Conservation (phyloP, 345 rosid species). For the Bretschneidera sinensis region DNA sequence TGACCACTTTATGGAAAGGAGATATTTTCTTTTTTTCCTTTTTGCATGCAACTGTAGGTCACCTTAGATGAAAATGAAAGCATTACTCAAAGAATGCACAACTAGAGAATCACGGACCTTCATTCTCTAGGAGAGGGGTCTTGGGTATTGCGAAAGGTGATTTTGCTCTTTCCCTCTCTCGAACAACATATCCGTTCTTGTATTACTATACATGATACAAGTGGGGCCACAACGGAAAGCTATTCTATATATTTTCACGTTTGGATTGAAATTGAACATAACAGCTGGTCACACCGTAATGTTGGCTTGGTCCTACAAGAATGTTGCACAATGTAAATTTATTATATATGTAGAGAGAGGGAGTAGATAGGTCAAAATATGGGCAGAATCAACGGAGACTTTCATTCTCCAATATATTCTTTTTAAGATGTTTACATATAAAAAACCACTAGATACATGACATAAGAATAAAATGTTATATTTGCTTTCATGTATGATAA, state of each 20-base stretch:
- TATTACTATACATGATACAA: not conserved
- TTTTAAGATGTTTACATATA: too few species aligned
- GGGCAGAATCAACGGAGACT: conserved; percentile 67
- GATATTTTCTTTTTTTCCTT: conserved; percentile 5
- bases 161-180: not conserved
- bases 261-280: not conserved
- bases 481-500: not conserved
- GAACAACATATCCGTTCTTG: conserved; percentile 5
- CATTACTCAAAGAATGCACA: not conserved
- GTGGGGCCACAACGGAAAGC: conserved; percentile 25
- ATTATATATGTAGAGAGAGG: conserved; percentile 1
- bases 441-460: too few species aligned
- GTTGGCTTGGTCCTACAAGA: conserved; percentile 17
- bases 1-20: conserved; percentile 9
- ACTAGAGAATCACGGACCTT: conserved; percentile 7
- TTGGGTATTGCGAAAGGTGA: conserved; percentile 24
- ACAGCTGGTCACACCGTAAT: conserved; percentile 11
- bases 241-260: not conserved
- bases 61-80: too few species aligned
- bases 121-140: not conserved
- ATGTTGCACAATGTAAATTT: not conserved
- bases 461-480: not conserved
- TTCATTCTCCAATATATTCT: conserved; percentile 69
- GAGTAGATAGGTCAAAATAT: conserved; percentile 31
- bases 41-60: not conserved